These are phyloP conservation scores for Malus domestica DNA, from an alignment of 306 rosid species.

Conservation along the genomic window DNA sequence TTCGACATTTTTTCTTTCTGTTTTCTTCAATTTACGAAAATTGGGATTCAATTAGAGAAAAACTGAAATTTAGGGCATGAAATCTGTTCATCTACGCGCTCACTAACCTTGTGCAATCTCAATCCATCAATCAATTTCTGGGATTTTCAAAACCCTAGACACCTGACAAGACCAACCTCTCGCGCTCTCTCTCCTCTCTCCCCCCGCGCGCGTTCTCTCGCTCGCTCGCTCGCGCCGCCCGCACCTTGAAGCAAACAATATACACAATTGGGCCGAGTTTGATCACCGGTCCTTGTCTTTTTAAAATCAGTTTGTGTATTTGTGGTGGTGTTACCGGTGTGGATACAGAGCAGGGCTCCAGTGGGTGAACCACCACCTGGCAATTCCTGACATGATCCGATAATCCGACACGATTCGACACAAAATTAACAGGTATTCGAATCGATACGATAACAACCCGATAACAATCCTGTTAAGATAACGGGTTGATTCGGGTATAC, in stretches of 20 bases:
- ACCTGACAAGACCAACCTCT: slow-evolving; percentile 24
- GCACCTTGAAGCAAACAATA: neutral
- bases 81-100: slow-evolving; percentile 38
- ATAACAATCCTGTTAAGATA: too few relatives aligned
- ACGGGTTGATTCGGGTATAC: too few relatives aligned
- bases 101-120: slow-evolving; percentile 60
- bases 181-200: neutral
- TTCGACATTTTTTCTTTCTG: neutral
- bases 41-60: slow-evolving; percentile 21
- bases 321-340: neutral
- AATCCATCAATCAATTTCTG: slow-evolving; percentile 1
- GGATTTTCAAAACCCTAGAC: slow-evolving; percentile 40
- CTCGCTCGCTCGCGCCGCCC: neutral
- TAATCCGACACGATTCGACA: too few relatives aligned
- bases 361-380: neutral
- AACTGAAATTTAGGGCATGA: slow-evolving; percentile 14
- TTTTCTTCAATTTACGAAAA: slow-evolving; percentile 3
- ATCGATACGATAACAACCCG: too few relatives aligned
- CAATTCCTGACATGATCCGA: too few relatives aligned
- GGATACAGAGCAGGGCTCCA: neutral
- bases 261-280: neutral
- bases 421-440: too few relatives aligned
- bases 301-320: neutral
- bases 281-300: neutral
- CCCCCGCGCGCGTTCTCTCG: neutral